A percentile compares a stretch with the other conserved stretches of the same genome.
Conservation (phyloP, 2,329 filamentous ascomycete genomes). For the Aspergillus glaucus region DNA sequence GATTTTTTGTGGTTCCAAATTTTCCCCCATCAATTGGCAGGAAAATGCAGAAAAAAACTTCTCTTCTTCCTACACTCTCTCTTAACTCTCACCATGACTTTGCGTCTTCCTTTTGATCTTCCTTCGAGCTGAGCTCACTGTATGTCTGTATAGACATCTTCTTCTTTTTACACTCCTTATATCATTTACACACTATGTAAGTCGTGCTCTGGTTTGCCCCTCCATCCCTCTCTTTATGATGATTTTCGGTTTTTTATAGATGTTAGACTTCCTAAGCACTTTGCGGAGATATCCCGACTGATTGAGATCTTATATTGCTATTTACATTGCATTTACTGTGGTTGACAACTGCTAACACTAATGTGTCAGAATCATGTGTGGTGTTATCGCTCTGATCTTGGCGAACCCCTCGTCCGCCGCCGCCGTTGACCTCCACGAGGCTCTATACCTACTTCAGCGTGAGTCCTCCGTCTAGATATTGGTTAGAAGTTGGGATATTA, state of each 20-base stretch:
- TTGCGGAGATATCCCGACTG: conserved; percentile 35
- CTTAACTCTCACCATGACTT: conserved; percentile 18
- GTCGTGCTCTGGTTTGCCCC: not conserved
- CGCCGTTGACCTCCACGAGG: conserved; percentile 63
- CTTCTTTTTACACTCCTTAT: conserved; percentile 5
- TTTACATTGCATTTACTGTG: conserved; percentile 6
- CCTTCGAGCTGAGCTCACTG: not conserved
- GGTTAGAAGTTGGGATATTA: not conserved
- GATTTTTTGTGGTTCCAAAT: conserved; percentile 6
- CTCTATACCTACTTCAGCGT: conserved; percentile 63
- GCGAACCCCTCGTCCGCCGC: conserved; percentile 48
- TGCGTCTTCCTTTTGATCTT: conserved; percentile 9
- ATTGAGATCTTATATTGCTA: conserved; percentile 16
- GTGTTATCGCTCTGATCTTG: conserved; percentile 56
- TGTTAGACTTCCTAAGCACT: conserved; percentile 45
- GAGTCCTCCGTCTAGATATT: conserved; percentile 12
- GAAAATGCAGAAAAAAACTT: conserved; percentile 9
- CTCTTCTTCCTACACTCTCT: conserved; percentile 13
- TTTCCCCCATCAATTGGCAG: conserved; percentile 7
- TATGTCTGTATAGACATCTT: conserved; percentile 5
- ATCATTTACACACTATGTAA: not conserved
- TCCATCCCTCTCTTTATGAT: conserved; percentile 25
- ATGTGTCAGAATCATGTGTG: conserved; percentile 51
- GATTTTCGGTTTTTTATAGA: conserved; percentile 40
- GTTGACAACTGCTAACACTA: conserved; percentile 5